Evolutionary conservation across 352 stramenopile genomes (phyloP).

Genomic region (Phytophthora pinifolia): DNA sequence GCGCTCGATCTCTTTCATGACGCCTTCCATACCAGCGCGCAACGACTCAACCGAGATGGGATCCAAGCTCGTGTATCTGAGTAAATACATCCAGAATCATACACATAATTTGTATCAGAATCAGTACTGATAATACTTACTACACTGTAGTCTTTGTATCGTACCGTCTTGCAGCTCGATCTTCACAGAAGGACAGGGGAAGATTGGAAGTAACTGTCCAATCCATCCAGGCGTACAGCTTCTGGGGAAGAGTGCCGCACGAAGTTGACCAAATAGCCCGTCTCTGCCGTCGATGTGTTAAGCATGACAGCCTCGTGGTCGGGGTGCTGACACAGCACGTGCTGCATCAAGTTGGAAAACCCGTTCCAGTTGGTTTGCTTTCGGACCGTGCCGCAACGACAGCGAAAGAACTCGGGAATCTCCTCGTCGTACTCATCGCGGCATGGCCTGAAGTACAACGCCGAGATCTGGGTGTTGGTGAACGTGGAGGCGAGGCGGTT

Average conservation of each 20-base stretch:
- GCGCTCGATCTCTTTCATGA: not conserved
- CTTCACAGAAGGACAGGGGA: not conserved
- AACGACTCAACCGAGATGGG: not conserved
- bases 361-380: not conserved
- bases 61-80: not conserved
- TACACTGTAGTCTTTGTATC: too few relatives aligned
- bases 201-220: constrained; percentile 1
- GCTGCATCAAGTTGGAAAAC: constrained; percentile 2
- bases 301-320: not conserved
- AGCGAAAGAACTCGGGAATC: constrained; percentile 1
- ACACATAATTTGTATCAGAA: not conserved
- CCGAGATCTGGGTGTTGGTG: constrained; percentile 1
- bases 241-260: not conserved
- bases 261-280: not conserved
- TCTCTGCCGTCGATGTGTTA: not conserved
- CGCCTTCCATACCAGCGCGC: not conserved
- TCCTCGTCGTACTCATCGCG: constrained; percentile 3
- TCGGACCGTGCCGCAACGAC: constrained; percentile 5
- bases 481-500: not conserved
- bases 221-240: not conserved
- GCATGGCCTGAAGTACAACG: constrained; percentile 4
- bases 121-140: not conserved
- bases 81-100: too few relatives aligned
- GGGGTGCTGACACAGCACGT: not conserved
- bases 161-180: not conserved